Evolutionary conservation across 176 grass and related monocot genomes (phyloP), one percentile per base, ranked within the genome.

Genomic region (Chrysopogon serrulatus): DNA sequence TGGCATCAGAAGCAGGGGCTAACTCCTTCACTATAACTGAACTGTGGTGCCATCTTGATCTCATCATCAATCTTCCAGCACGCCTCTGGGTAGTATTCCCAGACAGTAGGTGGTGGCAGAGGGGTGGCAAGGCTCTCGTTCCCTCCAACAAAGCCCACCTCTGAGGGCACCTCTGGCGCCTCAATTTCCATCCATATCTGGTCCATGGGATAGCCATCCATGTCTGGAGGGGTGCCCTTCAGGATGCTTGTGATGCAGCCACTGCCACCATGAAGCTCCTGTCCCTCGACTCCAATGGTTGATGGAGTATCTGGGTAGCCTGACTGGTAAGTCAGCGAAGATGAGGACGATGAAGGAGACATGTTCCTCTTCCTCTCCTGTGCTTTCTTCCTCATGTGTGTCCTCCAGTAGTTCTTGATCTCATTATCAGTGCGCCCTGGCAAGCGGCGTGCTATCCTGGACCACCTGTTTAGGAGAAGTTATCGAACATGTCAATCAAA

Each of bases 351-450:
- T 2, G 94, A 97, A 26, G 87, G 87, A 10, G 91, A 97, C 71
- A 89, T 68, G 77, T 74, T 97, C 11, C 84, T 75, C 86, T 94
- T 97, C 76, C 78, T 77, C 74, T 97, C 94, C 39, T 97, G 94
- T 14, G 94, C 94, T 83, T 97, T 94, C 89, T 97, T 97, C 85
- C 94, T 97, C 94, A 94, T 97, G 78, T 94, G 94, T 9, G 94
- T 97, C 80, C 91, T 97, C 94, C 94, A 97, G 84, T 94, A 97
- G 84, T 97, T 97, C 87, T 97, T 97, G 75, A 97, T 97, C 91
- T 97, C 94, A 19, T 97, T 97, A 62, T 97, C 94, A 11, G 94
- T 97, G 64, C 94, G 94, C 34, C 94, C 94, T 47, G 94, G 94
- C 34, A 97, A 60, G 70, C 76, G 86, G 30, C 91, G 74, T 43